Percentiles rank a stretch among this genome's conserved stretches.
These are phyloP conservation scores for Colletotrichum gigasporum DNA, from an alignment of 2,329 filamentous ascomycete genomes.

Conservation along the genomic window DNA sequence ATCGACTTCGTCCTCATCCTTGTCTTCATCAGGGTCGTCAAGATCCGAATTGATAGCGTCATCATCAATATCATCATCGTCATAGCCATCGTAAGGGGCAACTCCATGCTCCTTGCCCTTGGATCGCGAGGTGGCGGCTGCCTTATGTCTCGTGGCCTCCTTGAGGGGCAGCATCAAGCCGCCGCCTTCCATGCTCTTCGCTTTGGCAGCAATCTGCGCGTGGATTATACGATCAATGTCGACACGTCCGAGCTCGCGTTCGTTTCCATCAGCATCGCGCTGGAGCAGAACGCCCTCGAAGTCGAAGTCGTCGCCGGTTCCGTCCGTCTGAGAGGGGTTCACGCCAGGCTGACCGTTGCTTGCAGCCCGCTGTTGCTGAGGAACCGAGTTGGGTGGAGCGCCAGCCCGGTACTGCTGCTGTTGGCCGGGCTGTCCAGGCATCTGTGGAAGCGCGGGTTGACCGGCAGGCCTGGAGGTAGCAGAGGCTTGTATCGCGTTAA, in stretches of 20 bases:
- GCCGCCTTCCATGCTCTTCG: constrained; percentile 77
- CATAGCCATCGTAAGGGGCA: constrained; percentile 71
- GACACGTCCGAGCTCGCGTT: constrained; percentile 64
- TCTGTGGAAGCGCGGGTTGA: constrained; percentile 43
- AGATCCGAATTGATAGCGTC: constrained; percentile 99
- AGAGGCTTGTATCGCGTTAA: constrained; percentile 67
- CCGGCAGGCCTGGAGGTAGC: constrained; percentile 38
- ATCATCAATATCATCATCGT: constrained; percentile 76
- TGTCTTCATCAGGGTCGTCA: constrained; percentile 90
- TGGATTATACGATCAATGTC: constrained; percentile 77
- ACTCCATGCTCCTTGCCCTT: constrained; percentile 41
- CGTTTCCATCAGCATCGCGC: constrained; percentile 62
- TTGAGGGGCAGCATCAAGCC: constrained; percentile 79
- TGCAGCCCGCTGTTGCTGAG: constrained; percentile 37
- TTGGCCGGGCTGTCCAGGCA: constrained; percentile 35
- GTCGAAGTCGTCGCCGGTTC: constrained; percentile 67
- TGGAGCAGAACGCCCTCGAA: constrained; percentile 69
- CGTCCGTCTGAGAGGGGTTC: constrained; percentile 71
- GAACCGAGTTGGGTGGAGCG: not conserved
- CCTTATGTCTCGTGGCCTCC: constrained; percentile 55
- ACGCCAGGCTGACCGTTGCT: constrained; percentile 37
- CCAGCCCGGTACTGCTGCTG: constrained; percentile 37
- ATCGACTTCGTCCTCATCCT: constrained; percentile 85
- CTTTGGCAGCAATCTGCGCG: constrained; percentile 71
- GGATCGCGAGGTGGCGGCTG: constrained; percentile 33